Base-by-base conservation (phyloP, 2,329 filamentous ascomycete species). In the Cercospora zeae-maydis region DNA sequence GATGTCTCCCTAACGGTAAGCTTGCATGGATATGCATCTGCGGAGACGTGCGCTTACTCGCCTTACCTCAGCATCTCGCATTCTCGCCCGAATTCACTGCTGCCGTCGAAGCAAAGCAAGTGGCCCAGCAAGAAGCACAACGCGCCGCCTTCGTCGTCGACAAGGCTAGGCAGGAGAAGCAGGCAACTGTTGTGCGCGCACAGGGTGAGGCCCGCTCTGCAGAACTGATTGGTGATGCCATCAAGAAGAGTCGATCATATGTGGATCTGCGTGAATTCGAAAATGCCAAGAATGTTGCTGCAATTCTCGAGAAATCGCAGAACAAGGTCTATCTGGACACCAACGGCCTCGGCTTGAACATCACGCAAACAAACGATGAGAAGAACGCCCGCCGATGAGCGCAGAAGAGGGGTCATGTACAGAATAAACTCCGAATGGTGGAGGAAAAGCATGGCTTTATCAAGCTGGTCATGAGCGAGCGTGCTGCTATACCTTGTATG, bases 161-260 rank as follows among this genome's bases (percentile, higher is more conserved):
- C 87, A 97, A 98, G 83, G 95, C 95, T 59, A 89, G 95, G 70
- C 95, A 99, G 81, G 95, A 99, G 85, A 99, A 99, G 84, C 95
- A 99, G 81, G 95, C 95, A 72, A 97, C 93, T 82, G 92, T 99
- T 61, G 95, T 99, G 75, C 92, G 92, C 80, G 95, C 95, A 3
- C 95, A 98, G 87, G 95, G 95, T 92, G 95, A 99, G 82, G 95
- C 95, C 55, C 91, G 95, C 69, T 98, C 95, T 39, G 95, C 95
- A 52, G 93, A 99, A 81, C 88, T 99, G 68, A 97, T 99, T 74
- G 95, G 95, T 79, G 95, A 99, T 58, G 95, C 95, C 66, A 96
- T 99, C 87, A 99, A 98, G 91, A 99, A 98, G 89, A 96, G 86
- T 83, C 90, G 93, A 81, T 90, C 92, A 69, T 99, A 99, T 78